Base-by-base conservation (phyloP, 192 early-diverging fungal genomes). In the Polychytrium aggregatum region DNA sequence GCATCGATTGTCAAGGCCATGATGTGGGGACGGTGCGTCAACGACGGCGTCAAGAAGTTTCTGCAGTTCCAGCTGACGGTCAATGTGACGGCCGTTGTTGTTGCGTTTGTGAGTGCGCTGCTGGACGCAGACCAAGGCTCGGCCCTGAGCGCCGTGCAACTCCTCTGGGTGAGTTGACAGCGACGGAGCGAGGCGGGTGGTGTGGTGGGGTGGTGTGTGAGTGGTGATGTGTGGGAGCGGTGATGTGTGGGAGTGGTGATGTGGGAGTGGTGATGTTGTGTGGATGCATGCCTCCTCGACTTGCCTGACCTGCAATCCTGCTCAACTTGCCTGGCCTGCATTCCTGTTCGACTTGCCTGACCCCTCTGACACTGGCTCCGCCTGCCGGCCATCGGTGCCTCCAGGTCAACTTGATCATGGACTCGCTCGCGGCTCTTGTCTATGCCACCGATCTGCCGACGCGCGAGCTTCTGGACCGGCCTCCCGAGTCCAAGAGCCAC, bases 381-480 rank as follows among this genome's bases (percentile, higher is more conserved):
- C n/a, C n/a, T n/a, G n/a, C n/a, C n/a, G n/a, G n/a, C n/a, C n/a
- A n/a, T n/a, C n/a, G n/a, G n/a, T n/a, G n/a, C n/a, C n/a, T n/a
- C n/a, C n/a, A n/a, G n/a, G n/a, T 99, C 40, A 99, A 99, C 65
- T 68, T 99, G 53, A 97, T 99, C 37, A 99, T 99, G 97, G 94
- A 99, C 72, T 92, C 92, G 0, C 75, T 99, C 60, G 97, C 97
- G 1, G 91, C 97, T 14, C 78, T 99, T 20, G 97, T 93, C 0
- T 76, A 97, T 31, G 93, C 95, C 3, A 96, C 95, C 1, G 94
- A 98, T 45, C 81, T 82, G 24, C 88, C 92, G 18, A 88, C 84
- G 14, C 79, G 80, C 38, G 87, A 85, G 0, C 72, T 97, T 26
- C 67, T 98, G 35, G 60, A 80, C 33, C 79, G 92, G 27, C 70